Percentiles rank a stretch among this genome's conserved stretches.
Evolutionary conservation across 2,329 filamentous ascomycete species (phyloP).

Genomic region (Aspergillus versicolor): DNA sequence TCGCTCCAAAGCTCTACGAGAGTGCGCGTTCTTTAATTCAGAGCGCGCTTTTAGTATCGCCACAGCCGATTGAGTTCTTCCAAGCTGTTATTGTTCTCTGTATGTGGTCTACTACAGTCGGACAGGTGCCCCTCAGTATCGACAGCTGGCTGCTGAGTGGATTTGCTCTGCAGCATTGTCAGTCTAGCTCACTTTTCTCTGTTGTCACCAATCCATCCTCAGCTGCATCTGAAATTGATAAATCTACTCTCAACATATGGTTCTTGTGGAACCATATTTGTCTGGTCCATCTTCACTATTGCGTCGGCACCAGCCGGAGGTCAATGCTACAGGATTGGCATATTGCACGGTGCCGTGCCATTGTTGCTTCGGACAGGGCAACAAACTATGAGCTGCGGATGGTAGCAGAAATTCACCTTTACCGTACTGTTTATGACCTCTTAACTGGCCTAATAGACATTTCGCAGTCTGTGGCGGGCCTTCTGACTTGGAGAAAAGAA

Average conservation of each 20-base stretch:
- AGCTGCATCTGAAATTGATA: conserved; percentile 11
- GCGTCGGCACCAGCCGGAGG: conserved; percentile 43
- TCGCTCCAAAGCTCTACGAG: conserved; percentile 41
- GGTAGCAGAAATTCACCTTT: conserved; percentile 47
- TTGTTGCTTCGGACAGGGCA: conserved; percentile 38
- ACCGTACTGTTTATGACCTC: conserved; percentile 47
- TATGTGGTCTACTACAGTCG: conserved; percentile 49
- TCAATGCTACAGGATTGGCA: conserved; percentile 39
- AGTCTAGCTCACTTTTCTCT: conserved; percentile 33
- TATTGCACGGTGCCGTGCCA: conserved; percentile 37
- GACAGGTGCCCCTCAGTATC: conserved; percentile 44
- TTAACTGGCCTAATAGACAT: conserved; percentile 33
- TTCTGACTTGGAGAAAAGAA: conserved; percentile 41
- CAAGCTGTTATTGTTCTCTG: conserved; percentile 45
- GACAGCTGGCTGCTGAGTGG: conserved; percentile 49
- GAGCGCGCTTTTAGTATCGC: conserved; percentile 33
- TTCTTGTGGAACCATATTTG: conserved; percentile 48
- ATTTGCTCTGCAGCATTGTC: conserved; percentile 44
- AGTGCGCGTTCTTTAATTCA: conserved; percentile 28
- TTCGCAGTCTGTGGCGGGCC: conserved; percentile 31
- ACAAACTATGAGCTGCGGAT: conserved; percentile 49
- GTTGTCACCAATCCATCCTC: conserved; percentile 20
- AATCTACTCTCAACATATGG: conserved; percentile 28
- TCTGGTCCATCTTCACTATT: conserved; percentile 48
- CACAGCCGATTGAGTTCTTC: conserved; percentile 46